Evolutionary conservation across 768 basidiomycete species (phyloP).

Genomic region (Calocera viscosa): DNA sequence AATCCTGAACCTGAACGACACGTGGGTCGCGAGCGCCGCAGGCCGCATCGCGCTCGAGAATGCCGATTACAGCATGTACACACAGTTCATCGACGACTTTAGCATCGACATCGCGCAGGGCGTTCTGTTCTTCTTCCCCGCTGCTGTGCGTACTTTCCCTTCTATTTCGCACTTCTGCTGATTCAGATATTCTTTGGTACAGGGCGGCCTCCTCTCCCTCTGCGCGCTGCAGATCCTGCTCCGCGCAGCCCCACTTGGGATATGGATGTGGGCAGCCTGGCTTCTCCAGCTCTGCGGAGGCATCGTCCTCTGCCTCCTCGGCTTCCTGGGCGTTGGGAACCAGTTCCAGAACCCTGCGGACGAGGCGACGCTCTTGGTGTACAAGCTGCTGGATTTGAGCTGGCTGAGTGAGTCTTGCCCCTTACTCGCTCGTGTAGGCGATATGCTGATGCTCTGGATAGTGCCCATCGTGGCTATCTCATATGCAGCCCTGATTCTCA

Average conservation of each 20-base stretch:
- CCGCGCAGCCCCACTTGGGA: background rate
- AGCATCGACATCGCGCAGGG: conserved; percentile 4
- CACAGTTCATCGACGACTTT: background rate
- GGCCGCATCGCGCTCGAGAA: background rate
- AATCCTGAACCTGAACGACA: background rate
- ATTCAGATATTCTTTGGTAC: background rate
- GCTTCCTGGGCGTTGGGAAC: background rate
- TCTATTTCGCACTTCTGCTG: background rate
- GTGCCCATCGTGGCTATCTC: background rate
- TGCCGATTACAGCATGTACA: background rate
- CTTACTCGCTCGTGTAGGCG: background rate
- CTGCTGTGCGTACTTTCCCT: background rate
- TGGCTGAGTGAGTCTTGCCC: background rate
- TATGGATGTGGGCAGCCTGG: background rate
- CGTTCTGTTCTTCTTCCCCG: conserved; percentile 6
- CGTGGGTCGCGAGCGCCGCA: background rate
- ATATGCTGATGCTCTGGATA: background rate
- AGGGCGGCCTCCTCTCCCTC: background rate
- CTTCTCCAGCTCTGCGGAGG: background rate
- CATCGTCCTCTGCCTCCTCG: background rate
- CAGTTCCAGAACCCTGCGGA: conserved; percentile 4
- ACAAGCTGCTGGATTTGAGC: conserved; percentile 5
- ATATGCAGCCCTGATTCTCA: background rate
- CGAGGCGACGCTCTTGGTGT: background rate
- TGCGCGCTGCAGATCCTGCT: background rate